Evolutionary conservation across 345 rosid genomes (phyloP).

Genomic region (Draba incana): DNA sequence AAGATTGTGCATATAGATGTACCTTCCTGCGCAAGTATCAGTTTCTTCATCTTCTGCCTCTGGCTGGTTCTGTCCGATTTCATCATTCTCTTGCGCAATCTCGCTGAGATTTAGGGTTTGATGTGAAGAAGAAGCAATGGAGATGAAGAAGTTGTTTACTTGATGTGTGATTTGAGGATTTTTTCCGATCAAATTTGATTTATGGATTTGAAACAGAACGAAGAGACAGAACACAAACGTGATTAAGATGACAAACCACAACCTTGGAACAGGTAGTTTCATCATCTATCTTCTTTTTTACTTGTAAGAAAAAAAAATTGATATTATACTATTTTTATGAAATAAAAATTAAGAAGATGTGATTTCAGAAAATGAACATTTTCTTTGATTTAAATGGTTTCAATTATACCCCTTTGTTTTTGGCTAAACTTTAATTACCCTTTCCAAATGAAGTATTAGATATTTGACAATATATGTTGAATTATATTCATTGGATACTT

Average conservation of each 20-base stretch:
- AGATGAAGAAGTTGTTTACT: slow-evolving; percentile 39
- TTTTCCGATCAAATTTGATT: slow-evolving; percentile 8
- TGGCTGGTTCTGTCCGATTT: neutral
- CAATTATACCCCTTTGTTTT: neutral
- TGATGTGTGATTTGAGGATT: slow-evolving; percentile 23
- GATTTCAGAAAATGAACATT: neutral
- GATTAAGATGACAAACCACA: slow-evolving; percentile 20
- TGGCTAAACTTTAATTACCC: neutral
- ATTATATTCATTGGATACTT: slow-evolving; percentile 18
- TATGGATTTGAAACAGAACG: slow-evolving; percentile 24
- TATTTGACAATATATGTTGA: slow-evolving; percentile 16
- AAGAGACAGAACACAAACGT: slow-evolving; percentile 32
- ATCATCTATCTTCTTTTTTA: slow-evolving; percentile 17
- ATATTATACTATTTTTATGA: neutral
- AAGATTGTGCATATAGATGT: slow-evolving; percentile 47
- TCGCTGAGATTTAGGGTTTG: slow-evolving; percentile 25
- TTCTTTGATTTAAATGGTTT: neutral
- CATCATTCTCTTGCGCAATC: slow-evolving; percentile 1
- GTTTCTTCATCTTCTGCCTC: neutral
- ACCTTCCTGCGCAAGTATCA: slow-evolving; percentile 48
- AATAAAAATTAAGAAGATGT: neutral
- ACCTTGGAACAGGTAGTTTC: slow-evolving; percentile 31
- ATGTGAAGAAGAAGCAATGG: slow-evolving; percentile 34
- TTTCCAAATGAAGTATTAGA: slow-evolving; percentile 21
- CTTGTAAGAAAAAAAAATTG: neutral